phyloP scores from a whole-genome alignment of 371 early-diverging fungal species.

The Lichtheimia ramosa region DNA sequence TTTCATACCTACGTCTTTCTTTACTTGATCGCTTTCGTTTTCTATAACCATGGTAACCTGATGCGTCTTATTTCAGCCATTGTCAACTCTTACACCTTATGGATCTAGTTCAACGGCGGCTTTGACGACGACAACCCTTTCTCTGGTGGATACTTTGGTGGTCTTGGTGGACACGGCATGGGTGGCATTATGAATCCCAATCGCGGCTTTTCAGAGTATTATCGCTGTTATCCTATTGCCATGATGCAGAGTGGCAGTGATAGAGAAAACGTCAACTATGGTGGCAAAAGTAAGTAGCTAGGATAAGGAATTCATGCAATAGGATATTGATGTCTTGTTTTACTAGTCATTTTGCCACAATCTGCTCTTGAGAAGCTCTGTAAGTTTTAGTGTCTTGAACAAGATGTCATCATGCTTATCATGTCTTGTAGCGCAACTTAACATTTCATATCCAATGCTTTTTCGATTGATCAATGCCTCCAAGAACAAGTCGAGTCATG shows the following conservation, averaged over 20 bases:
- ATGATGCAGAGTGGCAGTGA: slow-evolving; percentile 79
- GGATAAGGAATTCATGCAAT: not conserved
- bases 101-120: slow-evolving; percentile 17
- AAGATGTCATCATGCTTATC: not conserved
- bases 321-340: not conserved
- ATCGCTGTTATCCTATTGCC: slow-evolving; percentile 79
- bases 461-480: slow-evolving; percentile 74
- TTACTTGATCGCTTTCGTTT: no score
- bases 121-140: slow-evolving; percentile 37
- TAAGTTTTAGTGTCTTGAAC: slow-evolving; percentile 27
- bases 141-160: slow-evolving; percentile 26
- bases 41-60: no score
- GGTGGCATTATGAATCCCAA: slow-evolving; percentile 44
- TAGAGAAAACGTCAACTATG: slow-evolving; percentile 76
- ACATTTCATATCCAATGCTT: slow-evolving; percentile 93
- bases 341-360: slow-evolving; percentile 83
- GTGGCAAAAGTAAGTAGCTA: slow-evolving; percentile 74
- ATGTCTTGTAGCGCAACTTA: slow-evolving; percentile 63
- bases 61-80: no score
- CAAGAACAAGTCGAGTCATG: slow-evolving; percentile 73
- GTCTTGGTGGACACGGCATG: slow-evolving; percentile 22
- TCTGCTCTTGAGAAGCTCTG: slow-evolving; percentile 86
- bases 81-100: no score
- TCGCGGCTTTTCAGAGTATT: slow-evolving; percentile 60
- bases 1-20: no score